phyloP scores from a whole-genome alignment of 2,329 filamentous ascomycete species.

The Didymella pomorum region DNA sequence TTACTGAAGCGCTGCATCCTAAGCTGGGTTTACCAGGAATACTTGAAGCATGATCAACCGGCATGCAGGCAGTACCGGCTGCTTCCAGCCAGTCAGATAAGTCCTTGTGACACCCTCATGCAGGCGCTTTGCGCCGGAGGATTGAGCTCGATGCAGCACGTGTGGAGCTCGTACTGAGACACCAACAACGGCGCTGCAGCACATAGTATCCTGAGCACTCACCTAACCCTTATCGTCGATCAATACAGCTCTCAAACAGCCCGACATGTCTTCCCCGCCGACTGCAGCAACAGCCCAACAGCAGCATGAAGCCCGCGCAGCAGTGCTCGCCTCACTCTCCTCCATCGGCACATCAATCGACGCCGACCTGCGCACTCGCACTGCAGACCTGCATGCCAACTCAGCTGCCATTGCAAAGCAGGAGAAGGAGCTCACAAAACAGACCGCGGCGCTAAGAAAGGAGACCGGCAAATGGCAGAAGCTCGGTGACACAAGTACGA shows the following conservation, averaged over 20 bases:
- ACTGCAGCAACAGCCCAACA: conserved; percentile 44
- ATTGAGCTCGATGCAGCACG: conserved; percentile 14
- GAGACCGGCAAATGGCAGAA: conserved; percentile 72
- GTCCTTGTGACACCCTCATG: conserved; percentile 36
- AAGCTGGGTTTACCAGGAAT: background rate
- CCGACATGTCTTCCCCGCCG: conserved; percentile 38
- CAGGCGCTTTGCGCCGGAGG: conserved; percentile 7
- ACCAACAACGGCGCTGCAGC: conserved; percentile 14
- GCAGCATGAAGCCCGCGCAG: conserved; percentile 60
- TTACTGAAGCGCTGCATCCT: background rate
- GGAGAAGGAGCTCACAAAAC: conserved; percentile 69
- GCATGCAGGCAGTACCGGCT: background rate
- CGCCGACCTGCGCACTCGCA: conserved; percentile 71
- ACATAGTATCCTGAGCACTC: conserved; percentile 4
- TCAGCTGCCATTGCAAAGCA: conserved; percentile 70
- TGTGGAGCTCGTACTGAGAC: conserved; percentile 18
- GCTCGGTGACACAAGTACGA: conserved; percentile 68
- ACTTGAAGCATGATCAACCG: background rate
- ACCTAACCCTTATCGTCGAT: background rate
- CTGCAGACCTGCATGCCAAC: conserved; percentile 74
- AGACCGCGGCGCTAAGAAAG: conserved; percentile 66
- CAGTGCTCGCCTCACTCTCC: conserved; percentile 59
- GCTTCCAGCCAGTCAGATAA: conserved; percentile 34
- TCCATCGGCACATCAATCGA: conserved; percentile 74
- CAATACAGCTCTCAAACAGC: background rate